Conservation (phyloP, 2,329 filamentous ascomycete species). For the Pseudodiploospora longispora region DNA sequence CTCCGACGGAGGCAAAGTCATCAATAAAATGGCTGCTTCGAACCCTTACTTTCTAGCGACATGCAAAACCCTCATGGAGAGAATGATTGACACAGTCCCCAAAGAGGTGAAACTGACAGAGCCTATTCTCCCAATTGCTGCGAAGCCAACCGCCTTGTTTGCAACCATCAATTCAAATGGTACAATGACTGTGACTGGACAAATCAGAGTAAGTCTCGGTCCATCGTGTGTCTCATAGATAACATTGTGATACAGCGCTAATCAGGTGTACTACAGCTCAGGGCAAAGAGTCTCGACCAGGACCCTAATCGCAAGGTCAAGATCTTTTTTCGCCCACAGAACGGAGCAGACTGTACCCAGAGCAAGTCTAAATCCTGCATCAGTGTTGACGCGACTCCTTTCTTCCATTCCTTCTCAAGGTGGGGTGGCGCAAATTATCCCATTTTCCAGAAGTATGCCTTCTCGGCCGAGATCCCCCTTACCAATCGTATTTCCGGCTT, state of each 20-base stretch:
- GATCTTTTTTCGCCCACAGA: conserved; percentile 8
- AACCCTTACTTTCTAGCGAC: conserved; percentile 8
- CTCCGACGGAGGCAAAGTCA: conserved; percentile 11
- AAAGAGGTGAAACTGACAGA: conserved; percentile 7
- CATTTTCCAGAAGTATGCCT: conserved; percentile 6
- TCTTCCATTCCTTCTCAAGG: not conserved
- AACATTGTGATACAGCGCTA: not conserved
- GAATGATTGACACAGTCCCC: conserved; percentile 11
- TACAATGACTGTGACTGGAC: conserved; percentile 8
- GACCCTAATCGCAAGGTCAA: conserved; percentile 8
- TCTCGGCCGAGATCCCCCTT: conserved; percentile 3
- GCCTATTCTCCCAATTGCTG: conserved; percentile 6
- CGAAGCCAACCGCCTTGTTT: conserved; percentile 8
- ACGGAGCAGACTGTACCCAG: conserved; percentile 3
- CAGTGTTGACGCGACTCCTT: conserved; percentile 1
- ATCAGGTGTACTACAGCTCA: not conserved
- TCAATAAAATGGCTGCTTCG: conserved; percentile 4
- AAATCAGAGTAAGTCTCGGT: conserved; percentile 4
- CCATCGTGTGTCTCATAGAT: not conserved
- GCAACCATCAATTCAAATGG: conserved; percentile 6
- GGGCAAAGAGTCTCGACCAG: not conserved
- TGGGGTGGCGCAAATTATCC: conserved; percentile 1
- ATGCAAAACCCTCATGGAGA: conserved; percentile 7
- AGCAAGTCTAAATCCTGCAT: not conserved
- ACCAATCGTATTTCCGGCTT: conserved; percentile 6